Conservation (phyloP, 1,139 yeast genomes). For the Chernovozyma sophiae-reginae region DNA sequence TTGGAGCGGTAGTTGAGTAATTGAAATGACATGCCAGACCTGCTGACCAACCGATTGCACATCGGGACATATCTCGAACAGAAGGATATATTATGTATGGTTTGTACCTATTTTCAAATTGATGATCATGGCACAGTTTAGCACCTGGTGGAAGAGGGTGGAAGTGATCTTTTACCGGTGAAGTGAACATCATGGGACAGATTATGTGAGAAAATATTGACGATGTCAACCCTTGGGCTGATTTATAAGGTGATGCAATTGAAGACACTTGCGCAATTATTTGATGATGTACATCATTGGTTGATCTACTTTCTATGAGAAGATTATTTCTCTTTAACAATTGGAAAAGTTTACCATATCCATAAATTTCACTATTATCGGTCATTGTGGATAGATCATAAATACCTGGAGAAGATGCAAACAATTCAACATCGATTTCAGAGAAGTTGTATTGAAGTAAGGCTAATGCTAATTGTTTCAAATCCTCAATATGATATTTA, state of each 20-base stretch:
- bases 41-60: slow-evolving; percentile 43
- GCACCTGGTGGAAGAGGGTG: slow-evolving; percentile 8
- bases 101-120: slow-evolving; percentile 31
- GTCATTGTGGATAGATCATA: slow-evolving; percentile 15
- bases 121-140: slow-evolving; percentile 19
- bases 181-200: slow-evolving; percentile 38
- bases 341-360: slow-evolving; percentile 49
- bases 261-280: slow-evolving; percentile 57
- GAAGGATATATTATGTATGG: slow-evolving; percentile 58
- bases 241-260: slow-evolving; percentile 51
- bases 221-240: slow-evolving; percentile 24
- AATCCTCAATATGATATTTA: slow-evolving; percentile 30
- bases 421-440: slow-evolving; percentile 45
- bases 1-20: slow-evolving; percentile 19
- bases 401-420: slow-evolving; percentile 55
- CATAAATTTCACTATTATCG: slow-evolving; percentile 30
- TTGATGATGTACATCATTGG: slow-evolving; percentile 20
- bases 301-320: slow-evolving; percentile 16
- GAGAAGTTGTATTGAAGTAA: slow-evolving; percentile 40
- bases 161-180: slow-evolving; percentile 1
- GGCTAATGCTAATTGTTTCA: slow-evolving; percentile 23
- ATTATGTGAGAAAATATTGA: slow-evolving; percentile 56
- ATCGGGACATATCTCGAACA: slow-evolving; percentile 39
- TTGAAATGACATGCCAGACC: slow-evolving; percentile 58
- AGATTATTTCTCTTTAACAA: slow-evolving; percentile 31